These are phyloP conservation scores for Melocanna baccifera DNA, from an alignment of 176 grass and related monocot genomes.

Conservation along the genomic window DNA sequence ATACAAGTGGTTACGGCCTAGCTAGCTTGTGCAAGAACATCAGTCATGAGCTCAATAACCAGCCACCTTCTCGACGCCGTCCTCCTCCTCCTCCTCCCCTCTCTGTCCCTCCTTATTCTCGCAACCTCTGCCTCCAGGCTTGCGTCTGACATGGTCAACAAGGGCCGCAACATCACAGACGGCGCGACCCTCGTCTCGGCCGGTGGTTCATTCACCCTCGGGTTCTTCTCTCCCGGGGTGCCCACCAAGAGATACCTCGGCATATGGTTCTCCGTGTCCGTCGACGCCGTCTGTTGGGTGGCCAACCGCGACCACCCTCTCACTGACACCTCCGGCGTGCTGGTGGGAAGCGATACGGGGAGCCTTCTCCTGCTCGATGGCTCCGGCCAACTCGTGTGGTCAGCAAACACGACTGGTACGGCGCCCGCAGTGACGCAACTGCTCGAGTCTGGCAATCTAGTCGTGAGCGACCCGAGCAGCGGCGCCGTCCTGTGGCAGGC, in stretches of 20 bases:
- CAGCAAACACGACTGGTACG: not conserved
- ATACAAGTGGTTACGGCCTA: too few relatives aligned
- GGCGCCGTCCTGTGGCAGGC: not conserved
- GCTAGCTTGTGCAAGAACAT: too few relatives aligned
- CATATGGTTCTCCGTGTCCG: conserved; percentile 24
- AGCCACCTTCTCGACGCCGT: not conserved
- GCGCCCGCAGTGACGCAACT: not conserved
- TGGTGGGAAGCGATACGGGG: not conserved
- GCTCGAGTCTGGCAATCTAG: not conserved
- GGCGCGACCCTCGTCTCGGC: conserved; percentile 19
- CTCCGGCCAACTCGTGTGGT: not conserved
- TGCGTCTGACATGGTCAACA: not conserved
- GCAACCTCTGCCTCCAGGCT: not conserved
- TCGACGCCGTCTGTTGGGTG: conserved; percentile 11
- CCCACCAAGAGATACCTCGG: conserved; percentile 10
- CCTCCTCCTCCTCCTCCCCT: not conserved
- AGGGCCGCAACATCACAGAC: not conserved
- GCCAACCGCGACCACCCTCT: conserved; percentile 37
- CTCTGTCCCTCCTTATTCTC: not conserved
- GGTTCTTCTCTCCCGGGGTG: conserved; percentile 23
- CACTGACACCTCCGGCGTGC: not conserved
- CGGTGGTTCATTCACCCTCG: conserved; percentile 23
- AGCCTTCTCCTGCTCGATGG: not conserved
- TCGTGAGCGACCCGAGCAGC: not conserved
- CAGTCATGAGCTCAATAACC: not conserved